phyloP scores from a whole-genome alignment of 2,329 filamentous ascomycete genomes.

The Chrysosporium keratinophilum region DNA sequence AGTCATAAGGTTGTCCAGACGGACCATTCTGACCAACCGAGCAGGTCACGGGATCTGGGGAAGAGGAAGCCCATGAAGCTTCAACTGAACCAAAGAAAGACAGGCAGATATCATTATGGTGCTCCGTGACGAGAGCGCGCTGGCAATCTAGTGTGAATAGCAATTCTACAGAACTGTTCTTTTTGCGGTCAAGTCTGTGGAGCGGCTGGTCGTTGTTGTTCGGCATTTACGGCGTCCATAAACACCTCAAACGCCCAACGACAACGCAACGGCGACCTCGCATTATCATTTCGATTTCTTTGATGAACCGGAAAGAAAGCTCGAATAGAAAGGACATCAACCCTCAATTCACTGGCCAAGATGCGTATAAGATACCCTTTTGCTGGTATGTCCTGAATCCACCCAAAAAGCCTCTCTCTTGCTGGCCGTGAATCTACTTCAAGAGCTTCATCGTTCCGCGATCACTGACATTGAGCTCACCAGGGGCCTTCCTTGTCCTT shows the following conservation, averaged over 20 bases:
- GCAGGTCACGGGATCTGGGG: constrained; percentile 19
- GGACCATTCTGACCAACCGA: constrained; percentile 11
- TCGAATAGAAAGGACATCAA: not conserved
- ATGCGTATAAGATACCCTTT: constrained; percentile 87
- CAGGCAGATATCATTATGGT: not conserved
- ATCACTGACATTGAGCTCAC: not conserved
- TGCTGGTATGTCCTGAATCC: constrained; percentile 54
- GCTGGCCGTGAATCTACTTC: not conserved
- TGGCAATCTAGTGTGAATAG: not conserved
- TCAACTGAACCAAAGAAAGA: not conserved
- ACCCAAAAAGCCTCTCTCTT: not conserved
- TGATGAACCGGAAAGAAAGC: not conserved
- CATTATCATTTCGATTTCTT: not conserved
- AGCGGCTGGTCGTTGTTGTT: no score
- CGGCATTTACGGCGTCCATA: no score
- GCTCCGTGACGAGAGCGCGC: not conserved
- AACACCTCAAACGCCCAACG: not conserved
- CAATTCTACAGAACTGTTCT: not conserved
- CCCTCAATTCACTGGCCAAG: not conserved
- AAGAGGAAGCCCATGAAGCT: constrained; percentile 11
- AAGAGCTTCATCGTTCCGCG: not conserved
- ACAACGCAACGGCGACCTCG: not conserved
- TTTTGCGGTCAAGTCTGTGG: no score
- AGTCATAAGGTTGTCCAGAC: constrained; percentile 30
- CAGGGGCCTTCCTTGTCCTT: constrained; percentile 58